Evolutionary conservation across 768 basidiomycete species (phyloP).

Genomic region (Lactarius hatsudake): DNA sequence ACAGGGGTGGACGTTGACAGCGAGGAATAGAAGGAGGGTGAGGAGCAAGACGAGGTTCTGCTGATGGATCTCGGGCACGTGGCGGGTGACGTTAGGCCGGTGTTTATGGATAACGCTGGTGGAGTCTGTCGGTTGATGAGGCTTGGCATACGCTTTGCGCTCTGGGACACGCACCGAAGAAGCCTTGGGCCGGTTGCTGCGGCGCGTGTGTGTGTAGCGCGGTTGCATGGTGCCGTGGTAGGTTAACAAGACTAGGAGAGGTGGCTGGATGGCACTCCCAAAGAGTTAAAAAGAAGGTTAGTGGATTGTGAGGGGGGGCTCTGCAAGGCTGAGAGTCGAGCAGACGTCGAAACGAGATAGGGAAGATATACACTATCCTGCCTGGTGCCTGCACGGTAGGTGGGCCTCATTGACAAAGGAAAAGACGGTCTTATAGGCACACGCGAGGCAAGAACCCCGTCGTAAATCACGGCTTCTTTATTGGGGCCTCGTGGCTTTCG

Average conservation of each 20-base stretch:
- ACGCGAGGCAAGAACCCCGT: constrained; percentile 17
- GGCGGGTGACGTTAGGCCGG: background rate
- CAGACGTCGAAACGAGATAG: constrained; percentile 10
- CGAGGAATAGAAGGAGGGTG: background rate
- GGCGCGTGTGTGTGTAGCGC: constrained; percentile 14
- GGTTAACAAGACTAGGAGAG: background rate
- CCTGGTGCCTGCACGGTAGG: constrained; percentile 21
- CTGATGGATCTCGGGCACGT: background rate
- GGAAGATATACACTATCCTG: constrained; percentile 15
- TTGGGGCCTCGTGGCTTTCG: constrained; percentile 22
- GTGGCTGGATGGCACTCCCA: background rate
- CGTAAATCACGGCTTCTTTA: constrained; percentile 23
- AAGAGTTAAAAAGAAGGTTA: background rate
- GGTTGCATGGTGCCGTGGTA: constrained; percentile 6
- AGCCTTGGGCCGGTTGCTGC: constrained; percentile 7
- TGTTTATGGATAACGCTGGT: constrained; percentile 12
- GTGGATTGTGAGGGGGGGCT: constrained; percentile 12
- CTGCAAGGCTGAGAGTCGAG: constrained; percentile 22
- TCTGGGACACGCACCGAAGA: constrained; percentile 10
- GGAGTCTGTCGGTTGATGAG: constrained; percentile 18
- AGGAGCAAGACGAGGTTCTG: background rate
- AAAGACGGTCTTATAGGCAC: constrained; percentile 22
- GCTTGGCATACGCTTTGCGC: background rate
- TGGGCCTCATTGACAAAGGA: constrained; percentile 16
- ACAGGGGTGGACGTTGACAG: background rate